Conservation (phyloP, 2,329 filamentous ascomycete genomes). For the Fusarium secorum region DNA sequence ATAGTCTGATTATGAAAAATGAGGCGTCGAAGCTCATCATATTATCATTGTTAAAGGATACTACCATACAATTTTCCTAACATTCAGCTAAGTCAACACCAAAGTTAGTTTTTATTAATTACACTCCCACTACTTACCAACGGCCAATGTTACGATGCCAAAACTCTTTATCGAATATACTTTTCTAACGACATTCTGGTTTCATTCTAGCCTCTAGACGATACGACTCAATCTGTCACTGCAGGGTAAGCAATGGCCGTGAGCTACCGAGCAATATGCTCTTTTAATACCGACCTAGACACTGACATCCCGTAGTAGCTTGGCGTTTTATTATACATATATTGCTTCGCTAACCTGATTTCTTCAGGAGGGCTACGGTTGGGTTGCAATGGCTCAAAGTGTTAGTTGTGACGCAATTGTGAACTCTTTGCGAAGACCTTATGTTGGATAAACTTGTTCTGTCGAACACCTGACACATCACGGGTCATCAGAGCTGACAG, state of each 20-base stretch:
- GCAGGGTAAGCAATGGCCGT: neutral
- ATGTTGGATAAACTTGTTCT: conserved; percentile 4
- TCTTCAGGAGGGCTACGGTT: neutral
- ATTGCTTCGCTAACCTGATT: neutral
- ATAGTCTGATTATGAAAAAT: neutral
- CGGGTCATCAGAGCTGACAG: conserved; percentile 10
- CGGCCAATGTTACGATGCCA: neutral
- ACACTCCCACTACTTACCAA: neutral
- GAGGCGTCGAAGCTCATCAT: neutral
- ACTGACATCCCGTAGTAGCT: neutral
- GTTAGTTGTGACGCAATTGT: neutral
- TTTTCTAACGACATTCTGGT: neutral
- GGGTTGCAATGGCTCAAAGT: neutral
- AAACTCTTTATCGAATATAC: neutral
- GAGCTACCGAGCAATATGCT: neutral
- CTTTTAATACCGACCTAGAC: neutral
- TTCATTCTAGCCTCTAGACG: neutral
- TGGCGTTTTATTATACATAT: neutral
- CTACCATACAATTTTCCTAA: neutral
- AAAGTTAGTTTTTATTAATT: neutral
- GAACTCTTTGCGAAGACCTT: neutral
- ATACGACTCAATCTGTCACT: neutral
- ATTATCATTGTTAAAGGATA: too few relatives aligned
- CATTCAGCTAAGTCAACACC: neutral
- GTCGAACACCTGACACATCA: neutral